Evolutionary conservation across 2,329 filamentous ascomycete species (phyloP).

Genomic region (Thelonectria blattea): DNA sequence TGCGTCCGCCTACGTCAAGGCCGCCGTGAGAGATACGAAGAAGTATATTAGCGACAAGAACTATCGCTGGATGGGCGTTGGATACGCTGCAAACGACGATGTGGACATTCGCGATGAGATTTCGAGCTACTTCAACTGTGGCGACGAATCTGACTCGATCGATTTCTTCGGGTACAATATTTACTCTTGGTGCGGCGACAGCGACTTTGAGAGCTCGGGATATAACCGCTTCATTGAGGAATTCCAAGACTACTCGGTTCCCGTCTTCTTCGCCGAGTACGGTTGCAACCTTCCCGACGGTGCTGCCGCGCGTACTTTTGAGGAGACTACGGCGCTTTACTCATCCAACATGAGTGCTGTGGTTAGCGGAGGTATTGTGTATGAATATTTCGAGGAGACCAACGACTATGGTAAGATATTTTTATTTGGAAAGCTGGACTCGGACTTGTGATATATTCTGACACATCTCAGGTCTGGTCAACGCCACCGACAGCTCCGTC

Average conservation of each 20-base stretch:
- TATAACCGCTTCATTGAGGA: conserved; percentile 84
- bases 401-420: conserved; percentile 77
- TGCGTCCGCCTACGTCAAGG: conserved; percentile 95
- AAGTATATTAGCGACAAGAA: conserved; percentile 83
- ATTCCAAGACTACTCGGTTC: conserved; percentile 87
- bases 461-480: conserved; percentile 58
- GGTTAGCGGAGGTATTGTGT: conserved; percentile 96
- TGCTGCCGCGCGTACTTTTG: conserved; percentile 74
- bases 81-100: conserved; percentile 96
- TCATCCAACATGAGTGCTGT: conserved; percentile 79
- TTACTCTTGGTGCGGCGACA: conserved; percentile 97
- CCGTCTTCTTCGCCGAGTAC: conserved; percentile 98
- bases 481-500: conserved; percentile 63
- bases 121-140: conserved; percentile 95
- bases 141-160: conserved; percentile 67
- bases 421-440: too few relatives aligned
- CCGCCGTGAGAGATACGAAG: conserved; percentile 95
- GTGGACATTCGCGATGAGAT: conserved; percentile 79
- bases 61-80: conserved; percentile 83
- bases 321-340: conserved; percentile 84
- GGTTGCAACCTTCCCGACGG: conserved; percentile 79
- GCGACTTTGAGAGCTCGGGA: conserved; percentile 75
- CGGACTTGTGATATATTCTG: neutral
- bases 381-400: conserved; percentile 94
- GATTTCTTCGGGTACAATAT: conserved; percentile 99